Evolutionary conservation across 2,329 filamentous ascomycete species (phyloP).

Genomic region (Colletotrichum abscissum): DNA sequence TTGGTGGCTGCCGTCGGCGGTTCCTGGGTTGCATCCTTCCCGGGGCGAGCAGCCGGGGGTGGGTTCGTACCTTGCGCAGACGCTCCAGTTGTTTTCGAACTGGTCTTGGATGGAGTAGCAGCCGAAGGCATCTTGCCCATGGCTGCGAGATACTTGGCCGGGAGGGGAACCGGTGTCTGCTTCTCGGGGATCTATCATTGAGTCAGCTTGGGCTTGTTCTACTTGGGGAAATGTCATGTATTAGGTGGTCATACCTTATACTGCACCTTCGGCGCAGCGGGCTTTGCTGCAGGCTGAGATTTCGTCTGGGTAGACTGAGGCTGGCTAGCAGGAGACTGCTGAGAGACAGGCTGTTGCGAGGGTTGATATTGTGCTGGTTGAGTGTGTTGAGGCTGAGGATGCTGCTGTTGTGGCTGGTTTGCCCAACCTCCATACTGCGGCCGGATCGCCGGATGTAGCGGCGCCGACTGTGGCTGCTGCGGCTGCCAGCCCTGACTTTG

Average conservation of each 20-base stretch:
- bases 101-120: constrained; percentile 30
- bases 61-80: background rate
- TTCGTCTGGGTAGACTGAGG: constrained; percentile 5
- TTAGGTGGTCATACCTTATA: constrained; percentile 41
- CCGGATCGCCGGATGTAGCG: constrained; percentile 52
- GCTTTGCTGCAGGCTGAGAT: constrained; percentile 16
- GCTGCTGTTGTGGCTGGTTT: constrained; percentile 10
- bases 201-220: constrained; percentile 37
- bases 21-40: background rate
- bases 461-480: constrained; percentile 36
- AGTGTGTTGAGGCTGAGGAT: background rate
- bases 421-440: constrained; percentile 42
- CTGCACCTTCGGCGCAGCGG: constrained; percentile 33
- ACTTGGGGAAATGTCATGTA: background rate
- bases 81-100: background rate
- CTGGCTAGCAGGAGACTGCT: constrained; percentile 11
- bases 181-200: constrained; percentile 49
- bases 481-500: constrained; percentile 24
- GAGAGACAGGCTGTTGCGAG: constrained; percentile 36
- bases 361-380: constrained; percentile 37
- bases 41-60: background rate
- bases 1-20: background rate
- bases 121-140: constrained; percentile 46
- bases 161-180: constrained; percentile 57
- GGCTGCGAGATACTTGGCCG: constrained; percentile 55